These are phyloP conservation scores for Pelargonium cotyledonis DNA, from an alignment of 441 rosid genomes.

Conservation along the genomic window DNA sequence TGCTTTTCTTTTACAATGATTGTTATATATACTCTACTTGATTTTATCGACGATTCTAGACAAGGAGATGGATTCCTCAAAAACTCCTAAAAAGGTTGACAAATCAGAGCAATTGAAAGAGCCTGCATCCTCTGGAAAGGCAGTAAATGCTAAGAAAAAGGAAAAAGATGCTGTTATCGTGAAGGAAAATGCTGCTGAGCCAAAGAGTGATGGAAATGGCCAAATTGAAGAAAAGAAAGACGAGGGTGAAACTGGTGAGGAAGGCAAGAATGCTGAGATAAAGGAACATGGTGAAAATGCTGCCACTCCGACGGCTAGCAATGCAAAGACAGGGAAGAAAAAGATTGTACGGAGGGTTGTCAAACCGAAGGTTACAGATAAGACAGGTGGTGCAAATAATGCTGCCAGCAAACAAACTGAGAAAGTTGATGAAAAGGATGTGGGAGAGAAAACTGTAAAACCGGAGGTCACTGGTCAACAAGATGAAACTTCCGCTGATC, in stretches of 20 bases:
- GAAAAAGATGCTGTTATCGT: slow-evolving; percentile 31
- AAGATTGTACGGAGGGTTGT: slow-evolving; percentile 78
- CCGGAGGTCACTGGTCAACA: slow-evolving; percentile 36
- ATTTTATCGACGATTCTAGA: slow-evolving; percentile 24
- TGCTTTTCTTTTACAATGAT: slow-evolving; percentile 11
- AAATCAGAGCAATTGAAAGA: slow-evolving; percentile 36
- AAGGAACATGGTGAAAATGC: slow-evolving; percentile 36
- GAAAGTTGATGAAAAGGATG: slow-evolving; percentile 35
- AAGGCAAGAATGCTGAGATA: slow-evolving; percentile 34
- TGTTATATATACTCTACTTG: slow-evolving; percentile 8
- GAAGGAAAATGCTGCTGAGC: slow-evolving; percentile 34
- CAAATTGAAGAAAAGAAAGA: slow-evolving; percentile 32
- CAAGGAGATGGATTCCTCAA: slow-evolving; percentile 33
- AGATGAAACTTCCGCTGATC: slow-evolving; percentile 37
- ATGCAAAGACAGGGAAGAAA: slow-evolving; percentile 57
- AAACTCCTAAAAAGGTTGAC: slow-evolving; percentile 32
- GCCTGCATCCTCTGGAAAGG: slow-evolving; percentile 29
- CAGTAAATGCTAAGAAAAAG: slow-evolving; percentile 22
- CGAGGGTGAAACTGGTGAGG: slow-evolving; percentile 27
- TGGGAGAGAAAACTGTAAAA: slow-evolving; percentile 33
- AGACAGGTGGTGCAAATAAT: slow-evolving; percentile 36
- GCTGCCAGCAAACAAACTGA: slow-evolving; percentile 39
- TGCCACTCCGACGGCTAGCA: slow-evolving; percentile 36
- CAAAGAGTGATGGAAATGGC: slow-evolving; percentile 28
- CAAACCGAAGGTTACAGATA: slow-evolving; percentile 47